Base-by-base conservation (phyloP, 1,139 yeast species). In the Hansenula anomala region DNA sequence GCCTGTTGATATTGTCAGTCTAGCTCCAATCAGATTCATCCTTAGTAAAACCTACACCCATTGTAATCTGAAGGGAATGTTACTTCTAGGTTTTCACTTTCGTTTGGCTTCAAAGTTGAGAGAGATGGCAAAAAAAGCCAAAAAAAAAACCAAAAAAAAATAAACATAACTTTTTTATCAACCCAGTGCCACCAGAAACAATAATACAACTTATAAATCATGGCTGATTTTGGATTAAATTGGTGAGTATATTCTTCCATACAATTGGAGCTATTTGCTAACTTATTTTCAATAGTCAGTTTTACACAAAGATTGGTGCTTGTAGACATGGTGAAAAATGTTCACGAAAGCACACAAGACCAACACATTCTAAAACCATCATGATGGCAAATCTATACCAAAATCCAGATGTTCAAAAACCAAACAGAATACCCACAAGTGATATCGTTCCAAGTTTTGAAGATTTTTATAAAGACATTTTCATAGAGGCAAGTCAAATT, bases 321-420 rank as follows among this genome's bases (percentile, higher is more conserved):
- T 90, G 97, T 57, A 71, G 97, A 43, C 97, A 90, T 58, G 97
- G 97, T 2, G 92, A 83, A 45, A 83, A 80, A 52, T 90, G 97
- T 56, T 81, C 92, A 12, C 69, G 94, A 51, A 73, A 72, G 41
- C 97, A 90, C 57, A 68, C 75, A 30, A 73, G 75, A 48, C 96
- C 97, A 1, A 61, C 69, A n/a, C 61, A 67, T 32, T 83, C 95
- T 1, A 71, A 70, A 44, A 82, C 92, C 1, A 69, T 89, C 3
- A 66, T 85, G 32, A 67, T 87, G 44, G 72, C 83, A 33, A 85
- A 85, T 51, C 58, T 90, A 42, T 86, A 81, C 54, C 80, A 76
- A 46, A 81, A 84, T 49, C 90, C 95, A 12, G 63, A 59, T 15
- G 53, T 51, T 8, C 54, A 47, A 23, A 48, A 41, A 17, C 52